A percentile compares a stretch with the other conserved stretches of the same genome.
Evolutionary conservation across 352 stramenopile species (phyloP).

Genomic region (Globisporangium nagaii): DNA sequence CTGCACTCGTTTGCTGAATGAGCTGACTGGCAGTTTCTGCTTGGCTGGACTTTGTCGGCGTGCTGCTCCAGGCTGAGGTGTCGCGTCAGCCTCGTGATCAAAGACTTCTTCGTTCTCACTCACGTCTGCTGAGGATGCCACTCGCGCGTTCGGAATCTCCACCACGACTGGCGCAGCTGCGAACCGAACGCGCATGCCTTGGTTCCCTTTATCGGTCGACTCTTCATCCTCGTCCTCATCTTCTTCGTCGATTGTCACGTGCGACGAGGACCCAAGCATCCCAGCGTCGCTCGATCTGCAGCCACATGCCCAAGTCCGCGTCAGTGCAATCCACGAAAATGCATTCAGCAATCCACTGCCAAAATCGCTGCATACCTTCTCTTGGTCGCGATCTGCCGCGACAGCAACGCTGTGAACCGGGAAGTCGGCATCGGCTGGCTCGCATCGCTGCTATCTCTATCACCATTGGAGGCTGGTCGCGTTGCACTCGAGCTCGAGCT

Average conservation of each 20-base stretch:
- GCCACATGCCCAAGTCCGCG: too few species aligned
- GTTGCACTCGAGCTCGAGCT: not conserved
- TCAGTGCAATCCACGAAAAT: too few species aligned
- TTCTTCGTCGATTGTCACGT: not conserved
- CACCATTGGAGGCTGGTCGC: not conserved
- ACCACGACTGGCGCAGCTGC: conserved; percentile 4
- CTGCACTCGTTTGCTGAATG: not conserved
- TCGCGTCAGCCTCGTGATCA: not conserved
- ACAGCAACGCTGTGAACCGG: conserved; percentile 22
- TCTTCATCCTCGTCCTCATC: not conserved
- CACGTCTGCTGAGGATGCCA: not conserved
- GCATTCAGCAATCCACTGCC: too few species aligned
- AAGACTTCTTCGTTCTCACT: conserved; percentile 11
- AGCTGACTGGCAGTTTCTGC: not conserved
- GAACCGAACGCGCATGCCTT: conserved; percentile 3
- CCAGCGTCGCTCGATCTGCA: conserved; percentile 2
- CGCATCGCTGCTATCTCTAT: not conserved
- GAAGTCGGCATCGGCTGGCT: conserved; percentile 8
- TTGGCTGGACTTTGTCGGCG: not conserved
- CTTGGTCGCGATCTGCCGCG: conserved; percentile 19
- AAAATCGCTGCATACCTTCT: conserved; percentile 1
- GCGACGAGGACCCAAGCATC: not conserved
- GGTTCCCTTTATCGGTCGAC: not conserved
- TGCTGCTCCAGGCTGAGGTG: not conserved
- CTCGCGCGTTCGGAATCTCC: conserved; percentile 1